A percentile compares a stretch with the other conserved stretches of the same genome.
Evolutionary conservation across 345 rosid genomes (phyloP).

Genomic region (Murraya paniculata): DNA sequence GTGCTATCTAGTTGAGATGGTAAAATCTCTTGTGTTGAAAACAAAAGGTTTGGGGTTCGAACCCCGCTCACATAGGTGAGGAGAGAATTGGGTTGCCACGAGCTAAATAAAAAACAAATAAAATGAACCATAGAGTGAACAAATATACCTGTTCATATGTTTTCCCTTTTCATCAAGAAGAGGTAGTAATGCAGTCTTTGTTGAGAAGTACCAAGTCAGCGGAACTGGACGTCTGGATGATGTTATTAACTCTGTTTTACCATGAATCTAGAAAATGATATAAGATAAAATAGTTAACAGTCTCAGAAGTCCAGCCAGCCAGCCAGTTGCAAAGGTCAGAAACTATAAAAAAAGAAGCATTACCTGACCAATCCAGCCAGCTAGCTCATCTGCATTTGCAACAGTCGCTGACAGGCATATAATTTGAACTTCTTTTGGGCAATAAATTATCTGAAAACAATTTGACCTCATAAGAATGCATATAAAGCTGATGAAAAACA

Average conservation of each 20-base stretch:
- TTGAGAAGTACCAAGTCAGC: constrained; percentile 92
- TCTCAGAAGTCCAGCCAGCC: constrained; percentile 12
- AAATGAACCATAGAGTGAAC: not conserved
- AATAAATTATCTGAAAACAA: constrained; percentile 74
- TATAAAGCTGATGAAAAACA: not conserved
- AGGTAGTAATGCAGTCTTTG: constrained; percentile 60
- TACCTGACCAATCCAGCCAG: constrained; percentile 98
- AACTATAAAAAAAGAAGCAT: constrained; percentile 6
- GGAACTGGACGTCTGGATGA: constrained; percentile 94
- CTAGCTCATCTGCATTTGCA: constrained; percentile 90
- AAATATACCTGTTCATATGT: constrained; percentile 66
- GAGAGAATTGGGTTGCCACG: no score
- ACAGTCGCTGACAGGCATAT: constrained; percentile 94
- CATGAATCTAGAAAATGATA: constrained; percentile 67
- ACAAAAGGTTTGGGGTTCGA: no score
- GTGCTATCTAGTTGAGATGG: no score
- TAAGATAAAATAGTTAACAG: constrained; percentile 14
- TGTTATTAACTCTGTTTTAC: constrained; percentile 81
- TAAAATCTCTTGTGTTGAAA: no score
- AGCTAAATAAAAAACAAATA: not conserved
- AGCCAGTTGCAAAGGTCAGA: not conserved
- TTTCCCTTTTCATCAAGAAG: constrained; percentile 87
- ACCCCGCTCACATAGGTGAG: no score
- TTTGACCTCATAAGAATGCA: constrained; percentile 5
- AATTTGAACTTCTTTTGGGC: constrained; percentile 88